Evolutionary conservation across 192 early-diverging fungal genomes (phyloP).

Genomic region (Umbelopsis ramanniana): DNA sequence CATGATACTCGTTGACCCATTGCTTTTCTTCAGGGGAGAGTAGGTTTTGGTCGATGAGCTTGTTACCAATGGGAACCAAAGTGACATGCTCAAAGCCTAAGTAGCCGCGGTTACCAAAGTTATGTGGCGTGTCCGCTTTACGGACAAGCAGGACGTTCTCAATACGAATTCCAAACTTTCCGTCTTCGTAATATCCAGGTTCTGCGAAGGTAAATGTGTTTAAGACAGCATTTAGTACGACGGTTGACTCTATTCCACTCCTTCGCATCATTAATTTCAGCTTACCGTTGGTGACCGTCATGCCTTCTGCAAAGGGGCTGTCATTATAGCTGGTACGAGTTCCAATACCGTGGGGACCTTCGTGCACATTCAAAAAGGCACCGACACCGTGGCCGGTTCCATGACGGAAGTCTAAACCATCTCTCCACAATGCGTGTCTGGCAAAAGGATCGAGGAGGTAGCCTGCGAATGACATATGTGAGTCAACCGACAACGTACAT

Average conservation of each 20-base stretch:
- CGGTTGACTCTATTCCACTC: background rate
- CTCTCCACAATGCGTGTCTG: conserved; percentile 84
- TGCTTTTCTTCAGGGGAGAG: conserved; percentile 73
- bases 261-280: background rate
- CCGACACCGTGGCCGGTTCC: conserved; percentile 99
- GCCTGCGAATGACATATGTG: conserved; percentile 46
- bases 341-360: conserved; percentile 95
- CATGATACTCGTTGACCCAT: conserved; percentile 92
- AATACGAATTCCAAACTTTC: conserved; percentile 95
- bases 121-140: conserved; percentile 70
- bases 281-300: conserved; percentile 92
- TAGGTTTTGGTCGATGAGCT: conserved; percentile 75
- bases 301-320: conserved; percentile 79
- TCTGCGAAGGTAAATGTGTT: conserved; percentile 45
- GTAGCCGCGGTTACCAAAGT: conserved; percentile 85
- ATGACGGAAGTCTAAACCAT: conserved; percentile 94
- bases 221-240: background rate
- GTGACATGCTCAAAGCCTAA: conserved; percentile 94
- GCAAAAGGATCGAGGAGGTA: conserved; percentile 92
- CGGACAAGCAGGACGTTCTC: conserved; percentile 91
- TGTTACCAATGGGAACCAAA: conserved; percentile 84
- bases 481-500: too few species aligned
- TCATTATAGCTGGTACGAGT: conserved; percentile 76
- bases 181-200: conserved; percentile 98
- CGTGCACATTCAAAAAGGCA: conserved; percentile 92